Evolutionary conservation across 495 filamentous ascomycete species (phyloP).

Genomic region (Astrothelium macrocarpum): DNA sequence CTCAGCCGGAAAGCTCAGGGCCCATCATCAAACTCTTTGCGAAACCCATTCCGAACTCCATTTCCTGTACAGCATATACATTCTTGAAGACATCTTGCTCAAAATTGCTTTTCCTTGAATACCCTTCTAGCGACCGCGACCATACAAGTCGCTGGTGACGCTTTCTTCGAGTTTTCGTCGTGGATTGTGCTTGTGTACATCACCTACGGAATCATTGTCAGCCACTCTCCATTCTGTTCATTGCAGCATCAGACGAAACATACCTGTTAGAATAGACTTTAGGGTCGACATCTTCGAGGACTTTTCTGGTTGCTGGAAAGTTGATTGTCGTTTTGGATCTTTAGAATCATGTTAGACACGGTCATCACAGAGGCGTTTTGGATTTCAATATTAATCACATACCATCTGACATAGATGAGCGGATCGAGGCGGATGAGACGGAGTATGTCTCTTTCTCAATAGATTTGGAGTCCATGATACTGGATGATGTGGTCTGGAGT

Average conservation of each 20-base stretch:
- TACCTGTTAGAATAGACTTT: slow-evolving; percentile 13
- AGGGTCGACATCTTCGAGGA: slow-evolving; percentile 11
- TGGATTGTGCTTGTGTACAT: slow-evolving; percentile 13
- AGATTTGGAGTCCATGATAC: background rate
- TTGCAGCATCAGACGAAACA: background rate
- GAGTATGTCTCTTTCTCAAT: background rate
- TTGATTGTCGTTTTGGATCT: background rate
- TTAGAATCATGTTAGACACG: background rate
- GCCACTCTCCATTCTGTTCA: background rate
- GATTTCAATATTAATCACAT: background rate
- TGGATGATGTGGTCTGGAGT: background rate
- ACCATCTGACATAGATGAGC: background rate
- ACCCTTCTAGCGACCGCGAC: background rate
- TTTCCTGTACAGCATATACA: background rate
- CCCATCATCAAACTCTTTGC: too few species aligned
- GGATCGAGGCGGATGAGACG: background rate
- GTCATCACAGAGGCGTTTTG: background rate
- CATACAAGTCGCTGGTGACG: background rate
- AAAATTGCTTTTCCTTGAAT: background rate
- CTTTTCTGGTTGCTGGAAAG: background rate
- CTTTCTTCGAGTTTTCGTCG: slow-evolving; percentile 7
- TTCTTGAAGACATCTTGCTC: background rate
- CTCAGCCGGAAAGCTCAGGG: too few species aligned
- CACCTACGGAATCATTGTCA: background rate
- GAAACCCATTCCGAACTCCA: background rate